Conservation (phyloP, 1,139 yeast genomes). For the Taiozyma onychis region DNA sequence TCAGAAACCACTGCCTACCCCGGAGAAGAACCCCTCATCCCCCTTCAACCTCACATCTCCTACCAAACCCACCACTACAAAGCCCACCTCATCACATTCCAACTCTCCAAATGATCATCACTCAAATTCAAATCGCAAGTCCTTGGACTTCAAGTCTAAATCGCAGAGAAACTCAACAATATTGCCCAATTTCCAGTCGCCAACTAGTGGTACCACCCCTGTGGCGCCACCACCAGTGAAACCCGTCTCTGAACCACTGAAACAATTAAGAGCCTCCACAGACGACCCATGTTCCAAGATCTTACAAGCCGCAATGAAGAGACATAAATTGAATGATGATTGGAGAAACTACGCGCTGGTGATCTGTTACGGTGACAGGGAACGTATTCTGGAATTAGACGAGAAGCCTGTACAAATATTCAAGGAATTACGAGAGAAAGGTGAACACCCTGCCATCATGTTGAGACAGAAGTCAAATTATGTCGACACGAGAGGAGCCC, state of each 20-base stretch:
- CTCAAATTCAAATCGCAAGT: conserved; percentile 2
- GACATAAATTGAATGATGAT: conserved; percentile 77
- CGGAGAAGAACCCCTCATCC: conserved; percentile 18
- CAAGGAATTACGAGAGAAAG: conserved; percentile 80
- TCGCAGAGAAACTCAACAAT: conserved; percentile 12
- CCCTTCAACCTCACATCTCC: conserved; percentile 34
- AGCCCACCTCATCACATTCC: conserved; percentile 1
- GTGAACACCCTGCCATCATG: conserved; percentile 92
- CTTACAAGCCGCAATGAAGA: conserved; percentile 81
- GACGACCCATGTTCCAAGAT: conserved; percentile 92
- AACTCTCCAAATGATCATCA: conserved; percentile 2
- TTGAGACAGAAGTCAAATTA: conserved; percentile 69
- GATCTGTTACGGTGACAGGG: conserved; percentile 88
- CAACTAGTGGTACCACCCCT: neutral
- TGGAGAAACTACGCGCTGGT: conserved; percentile 89
- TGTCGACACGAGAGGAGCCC: conserved; percentile 8
- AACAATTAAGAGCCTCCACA: conserved; percentile 79
- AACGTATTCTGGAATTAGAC: conserved; percentile 72
- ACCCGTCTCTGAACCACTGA: conserved; percentile 58
- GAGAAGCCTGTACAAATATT: conserved; percentile 90
- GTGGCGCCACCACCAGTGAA: conserved; percentile 2
- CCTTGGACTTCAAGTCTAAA: conserved; percentile 6
- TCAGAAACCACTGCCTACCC: conserved; percentile 23
- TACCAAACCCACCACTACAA: conserved; percentile 6
- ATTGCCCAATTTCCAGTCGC: neutral